These are phyloP conservation scores for Ogataea thermomethanolica DNA, from an alignment of 805 yeast genomes.

Conservation along the genomic window DNA sequence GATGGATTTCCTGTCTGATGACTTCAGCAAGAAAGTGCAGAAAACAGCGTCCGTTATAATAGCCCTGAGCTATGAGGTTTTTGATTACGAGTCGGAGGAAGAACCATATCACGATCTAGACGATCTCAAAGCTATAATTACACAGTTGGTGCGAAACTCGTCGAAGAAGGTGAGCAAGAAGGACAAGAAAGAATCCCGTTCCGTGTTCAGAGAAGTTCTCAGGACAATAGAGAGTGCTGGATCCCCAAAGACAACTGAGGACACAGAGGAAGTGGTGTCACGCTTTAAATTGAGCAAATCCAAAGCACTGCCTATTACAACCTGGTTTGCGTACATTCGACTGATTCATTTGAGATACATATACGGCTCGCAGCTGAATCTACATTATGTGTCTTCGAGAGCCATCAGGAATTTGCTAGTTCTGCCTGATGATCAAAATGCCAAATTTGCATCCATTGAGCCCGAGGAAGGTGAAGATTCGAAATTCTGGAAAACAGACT, in stretches of 20 bases:
- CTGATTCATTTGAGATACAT: conserved; percentile 48
- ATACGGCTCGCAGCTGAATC: conserved; percentile 49
- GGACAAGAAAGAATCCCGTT: conserved; percentile 56
- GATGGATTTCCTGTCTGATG: conserved; percentile 40
- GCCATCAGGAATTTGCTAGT: conserved; percentile 24
- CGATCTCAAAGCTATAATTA: conserved; percentile 39
- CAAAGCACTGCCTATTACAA: conserved; percentile 43
- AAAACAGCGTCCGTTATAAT: conserved; percentile 54
- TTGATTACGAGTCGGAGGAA: conserved; percentile 34
- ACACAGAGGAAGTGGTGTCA: conserved; percentile 16
- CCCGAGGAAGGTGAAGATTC: conserved; percentile 8
- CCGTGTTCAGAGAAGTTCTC: conserved; percentile 57
- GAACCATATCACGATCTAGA: conserved; percentile 54
- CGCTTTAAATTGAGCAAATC: conserved; percentile 44
- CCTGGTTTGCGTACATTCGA: conserved; percentile 50
- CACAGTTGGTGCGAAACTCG: conserved; percentile 46
- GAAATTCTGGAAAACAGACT: conserved; percentile 19
- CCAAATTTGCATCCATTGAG: conserved; percentile 12
- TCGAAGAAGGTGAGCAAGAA: conserved; percentile 58
- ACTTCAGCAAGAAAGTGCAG: conserved; percentile 39
- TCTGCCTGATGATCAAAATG: conserved; percentile 14
- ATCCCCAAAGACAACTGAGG: conserved; percentile 6
- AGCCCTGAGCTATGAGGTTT: conserved; percentile 55
- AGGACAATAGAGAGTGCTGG: conserved; percentile 42
- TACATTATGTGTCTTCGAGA: conserved; percentile 38